phyloP scores from a whole-genome alignment of 2,329 filamentous ascomycete genomes.

The Chaetomium sp. region DNA sequence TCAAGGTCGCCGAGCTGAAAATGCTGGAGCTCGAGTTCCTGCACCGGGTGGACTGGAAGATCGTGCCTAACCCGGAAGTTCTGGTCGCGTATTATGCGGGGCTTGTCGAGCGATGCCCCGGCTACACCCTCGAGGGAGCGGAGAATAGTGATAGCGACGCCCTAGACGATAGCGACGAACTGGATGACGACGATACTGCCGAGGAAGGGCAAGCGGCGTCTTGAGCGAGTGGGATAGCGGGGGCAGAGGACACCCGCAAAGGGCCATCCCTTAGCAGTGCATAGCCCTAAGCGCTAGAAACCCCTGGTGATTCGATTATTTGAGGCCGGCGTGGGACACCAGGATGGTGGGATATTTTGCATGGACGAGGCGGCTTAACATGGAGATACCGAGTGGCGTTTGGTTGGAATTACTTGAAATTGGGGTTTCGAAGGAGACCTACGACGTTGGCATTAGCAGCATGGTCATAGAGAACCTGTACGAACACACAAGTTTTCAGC shows the following conservation, averaged over 20 bases:
- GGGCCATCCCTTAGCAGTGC: not conserved
- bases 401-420: slow-evolving; percentile 11
- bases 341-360: not conserved
- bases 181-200: slow-evolving; percentile 34
- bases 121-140: slow-evolving; percentile 55
- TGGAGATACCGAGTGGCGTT: slow-evolving; percentile 4
- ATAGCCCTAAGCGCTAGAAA: not conserved
- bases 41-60: slow-evolving; percentile 91
- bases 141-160: slow-evolving; percentile 40
- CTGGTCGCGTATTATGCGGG: slow-evolving; percentile 91
- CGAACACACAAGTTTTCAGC: not conserved
- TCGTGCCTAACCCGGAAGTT: slow-evolving; percentile 92
- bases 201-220: not conserved
- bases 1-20: slow-evolving; percentile 86
- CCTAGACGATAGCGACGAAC: slow-evolving; percentile 39
- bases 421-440: not conserved
- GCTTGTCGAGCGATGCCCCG: slow-evolving; percentile 68
- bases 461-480: not conserved
- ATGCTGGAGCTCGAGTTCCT: slow-evolving; percentile 92
- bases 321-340: not conserved
- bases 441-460: not conserved
- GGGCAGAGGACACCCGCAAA: not conserved
- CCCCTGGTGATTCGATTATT: not conserved
- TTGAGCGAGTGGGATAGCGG: not conserved
- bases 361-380: not conserved